Base-by-base conservation (phyloP, 192 early-diverging fungal genomes). In the Mortierella claussenii region DNA sequence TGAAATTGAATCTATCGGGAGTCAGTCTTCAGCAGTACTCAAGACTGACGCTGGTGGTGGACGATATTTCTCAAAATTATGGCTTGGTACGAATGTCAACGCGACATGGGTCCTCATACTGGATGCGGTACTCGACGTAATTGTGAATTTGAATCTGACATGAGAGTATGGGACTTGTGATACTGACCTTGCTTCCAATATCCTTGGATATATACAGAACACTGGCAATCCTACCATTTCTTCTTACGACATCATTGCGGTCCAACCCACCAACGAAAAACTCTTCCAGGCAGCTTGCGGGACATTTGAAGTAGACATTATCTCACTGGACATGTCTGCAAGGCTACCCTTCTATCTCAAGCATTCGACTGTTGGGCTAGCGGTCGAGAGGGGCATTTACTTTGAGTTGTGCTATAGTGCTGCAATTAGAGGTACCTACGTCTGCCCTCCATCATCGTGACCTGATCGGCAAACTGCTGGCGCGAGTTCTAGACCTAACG, bases 381-480 rank as follows among this genome's bases (percentile, higher is more conserved):
- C 93, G 12, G 79, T 93, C 1, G 85, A 87, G 36, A 84, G 93
- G 27, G 95, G 93, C 2, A 81, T 96, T 2, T 85, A 81, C 47
- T 96, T 96, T 80, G 95, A 96, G 57, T 82, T 96, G 21, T 85
- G 81, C 2, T 93, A 93, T 66, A 68, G 83, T 3, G 82, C 83
- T 15, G 87, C 86, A 8, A 85, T 94, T 34, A 59, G 89, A 83
- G 91, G 91, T 89, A 63, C 34, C 52, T n/a, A n/a, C n/a, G n/a
- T n/a, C n/a, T n/a, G n/a, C n/a, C n/a, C n/a, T n/a, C n/a, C n/a
- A n/a, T n/a, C n/a, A n/a, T n/a, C n/a, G n/a, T n/a, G n/a, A n/a
- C n/a, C n/a, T n/a, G n/a, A n/a, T n/a, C n/a, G n/a, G n/a, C n/a
- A n/a, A n/a, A n/a, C n/a, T n/a, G n/a, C n/a, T n/a, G n/a, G n/a